Evolutionary conservation across 176 grass and related monocot genomes (phyloP), one percentile per base, ranked within the genome.

Genomic region (Raddia distichophylla): DNA sequence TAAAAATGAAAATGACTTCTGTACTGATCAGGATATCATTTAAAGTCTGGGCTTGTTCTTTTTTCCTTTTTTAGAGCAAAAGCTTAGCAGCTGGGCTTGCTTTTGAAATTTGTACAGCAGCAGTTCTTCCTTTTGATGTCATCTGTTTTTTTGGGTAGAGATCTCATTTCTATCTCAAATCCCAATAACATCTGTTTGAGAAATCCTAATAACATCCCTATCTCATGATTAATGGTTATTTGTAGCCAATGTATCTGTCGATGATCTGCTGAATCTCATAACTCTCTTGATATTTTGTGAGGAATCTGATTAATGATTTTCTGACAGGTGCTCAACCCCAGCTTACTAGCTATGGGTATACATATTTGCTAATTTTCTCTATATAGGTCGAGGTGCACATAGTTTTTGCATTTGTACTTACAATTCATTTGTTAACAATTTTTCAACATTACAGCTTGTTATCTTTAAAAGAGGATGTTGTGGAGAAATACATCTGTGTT

Each of bases 61-160:
- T 47, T 27, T 27, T 27, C 27, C 27, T 27, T 27, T 27, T 62
- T 10, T 37, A 35, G 60, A 69, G 60, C n/a, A 40, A 75, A 75
- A 69, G 64, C 67, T 40, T 40, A 40, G 37, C 37, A 40, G 37
- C 0, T 64, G 27, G n/a, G 45, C 63, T 74, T 49, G 22, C 37
- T 63, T 74, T 76, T 59, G 73, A 37, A 80, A 76, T 56, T 37
- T 89, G 82, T 89, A 76, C 87, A 85, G 82, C 6, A 75, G 76
- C 80, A 80, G 76, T 63, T 10, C 14, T 73, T 47, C 58, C 75
- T 84, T 70, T 42, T 57, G 40, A 76, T 12, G 73, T 79, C 65
- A 66, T 50, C 33, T 86, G 12, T 85, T 40, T 40, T 40, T 40
- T 40, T 27, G 27, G 70, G 46, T 27, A 40, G 37, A 40, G 37